These are phyloP conservation scores for Fistulinella prunicolor DNA, from an alignment of 768 basidiomycete genomes.

Conservation along the genomic window DNA sequence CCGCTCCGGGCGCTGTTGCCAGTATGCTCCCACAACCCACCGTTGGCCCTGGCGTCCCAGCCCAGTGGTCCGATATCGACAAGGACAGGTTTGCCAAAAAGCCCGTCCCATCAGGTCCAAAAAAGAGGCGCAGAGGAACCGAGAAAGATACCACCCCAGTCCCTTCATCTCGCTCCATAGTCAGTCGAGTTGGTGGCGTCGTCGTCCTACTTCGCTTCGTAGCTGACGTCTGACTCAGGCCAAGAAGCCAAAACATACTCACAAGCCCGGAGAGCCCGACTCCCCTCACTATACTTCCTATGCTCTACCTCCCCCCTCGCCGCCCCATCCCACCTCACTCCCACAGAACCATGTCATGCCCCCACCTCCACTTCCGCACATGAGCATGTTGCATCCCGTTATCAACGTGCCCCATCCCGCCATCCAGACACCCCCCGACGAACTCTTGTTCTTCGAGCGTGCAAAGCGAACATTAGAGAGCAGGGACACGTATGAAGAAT, in stretches of 20 bases:
- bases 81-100: constrained; percentile 45
- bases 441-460: constrained; percentile 91
- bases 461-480: constrained; percentile 78
- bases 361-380: constrained; percentile 27
- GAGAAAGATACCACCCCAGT: constrained; percentile 71
- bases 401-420: constrained; percentile 27
- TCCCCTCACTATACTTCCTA: constrained; percentile 44
- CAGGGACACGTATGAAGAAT: constrained; percentile 85
- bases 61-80: constrained; percentile 42
- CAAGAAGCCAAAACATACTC: constrained; percentile 63
- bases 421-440: constrained; percentile 53
- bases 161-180: constrained; percentile 47
- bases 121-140: constrained; percentile 57
- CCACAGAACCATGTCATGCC: constrained; percentile 28
- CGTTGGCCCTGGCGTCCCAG: constrained; percentile 33
- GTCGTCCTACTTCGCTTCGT: neutral
- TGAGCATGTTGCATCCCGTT: constrained; percentile 23
- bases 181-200: constrained; percentile 43
- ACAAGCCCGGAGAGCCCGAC: constrained; percentile 57
- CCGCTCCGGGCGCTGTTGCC: constrained; percentile 39
- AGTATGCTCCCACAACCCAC: constrained; percentile 52
- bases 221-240: constrained; percentile 33
- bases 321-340: constrained; percentile 28
- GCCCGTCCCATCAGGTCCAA: constrained; percentile 36
- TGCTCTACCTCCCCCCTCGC: constrained; percentile 41